phyloP scores from a whole-genome alignment of 1,139 yeast species.

The Nakaseomyces kungkrabaensis region DNA sequence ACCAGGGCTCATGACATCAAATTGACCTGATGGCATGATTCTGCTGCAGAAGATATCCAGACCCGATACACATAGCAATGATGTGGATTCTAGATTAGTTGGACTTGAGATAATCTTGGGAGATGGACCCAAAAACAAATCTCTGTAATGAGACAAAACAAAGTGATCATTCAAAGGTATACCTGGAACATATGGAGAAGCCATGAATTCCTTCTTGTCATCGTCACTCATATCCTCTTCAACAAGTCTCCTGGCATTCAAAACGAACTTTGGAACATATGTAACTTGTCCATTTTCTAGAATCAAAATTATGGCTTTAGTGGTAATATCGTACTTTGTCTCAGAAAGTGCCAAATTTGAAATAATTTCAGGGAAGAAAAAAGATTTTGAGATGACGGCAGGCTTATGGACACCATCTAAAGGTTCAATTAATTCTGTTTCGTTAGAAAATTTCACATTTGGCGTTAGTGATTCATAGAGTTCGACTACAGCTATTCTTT shows the following conservation, averaged over 20 bases:
- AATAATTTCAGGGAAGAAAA: constrained; percentile 49
- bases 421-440: constrained; percentile 11
- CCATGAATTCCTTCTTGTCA: constrained; percentile 51
- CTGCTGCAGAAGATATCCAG: constrained; percentile 68
- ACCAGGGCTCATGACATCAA: constrained; percentile 59
- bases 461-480: constrained; percentile 56
- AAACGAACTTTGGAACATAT: constrained; percentile 53
- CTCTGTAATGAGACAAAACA: constrained; percentile 36
- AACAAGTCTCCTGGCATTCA: constrained; percentile 52
- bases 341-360: constrained; percentile 44
- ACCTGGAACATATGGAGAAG: constrained; percentile 58
- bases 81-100: constrained; percentile 74
- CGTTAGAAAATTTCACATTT: constrained; percentile 32
- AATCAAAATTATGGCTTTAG: constrained; percentile 54
- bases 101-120: constrained; percentile 42
- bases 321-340: constrained; percentile 67
- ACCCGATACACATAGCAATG: constrained; percentile 58
- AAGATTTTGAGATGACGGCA: constrained; percentile 44
- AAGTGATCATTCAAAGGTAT: constrained; percentile 40
- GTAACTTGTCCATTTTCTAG: constrained; percentile 56
- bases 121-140: constrained; percentile 15
- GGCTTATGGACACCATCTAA: constrained; percentile 33
- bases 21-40: constrained; percentile 73
- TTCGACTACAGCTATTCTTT: constrained; percentile 61
- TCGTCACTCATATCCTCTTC: constrained; percentile 44